These are phyloP conservation scores for Plectosphaerella sp. DNA, from an alignment of 2,329 filamentous ascomycete species.

Conservation along the genomic window DNA sequence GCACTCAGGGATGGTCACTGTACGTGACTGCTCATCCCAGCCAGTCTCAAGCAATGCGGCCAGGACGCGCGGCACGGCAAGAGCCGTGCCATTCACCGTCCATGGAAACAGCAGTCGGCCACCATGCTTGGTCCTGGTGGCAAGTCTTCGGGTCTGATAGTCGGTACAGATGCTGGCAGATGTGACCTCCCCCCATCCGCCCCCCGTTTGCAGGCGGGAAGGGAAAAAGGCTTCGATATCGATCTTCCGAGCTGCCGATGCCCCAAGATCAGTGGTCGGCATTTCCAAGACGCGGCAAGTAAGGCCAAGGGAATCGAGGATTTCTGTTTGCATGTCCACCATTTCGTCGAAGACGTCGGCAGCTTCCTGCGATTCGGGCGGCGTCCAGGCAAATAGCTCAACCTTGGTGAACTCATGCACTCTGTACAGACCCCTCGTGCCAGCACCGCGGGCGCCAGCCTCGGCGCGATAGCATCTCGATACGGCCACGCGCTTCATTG, in stretches of 20 bases:
- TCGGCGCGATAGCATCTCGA: conserved; percentile 96
- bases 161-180: conserved; percentile 89
- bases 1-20: conserved; percentile 73
- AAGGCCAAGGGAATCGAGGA: conserved; percentile 71
- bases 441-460: conserved; percentile 81
- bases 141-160: conserved; percentile 82
- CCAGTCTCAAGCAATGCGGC: conserved; percentile 88
- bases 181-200: conserved; percentile 91
- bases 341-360: conserved; percentile 75
- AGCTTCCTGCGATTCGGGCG: conserved; percentile 46
- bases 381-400: conserved; percentile 92
- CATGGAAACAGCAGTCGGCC: conserved; percentile 69
- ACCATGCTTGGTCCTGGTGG: conserved; percentile 62
- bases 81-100: conserved; percentile 89
- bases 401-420: conserved; percentile 99
- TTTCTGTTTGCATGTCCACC: conserved; percentile 79
- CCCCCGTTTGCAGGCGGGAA: conserved; percentile 58
- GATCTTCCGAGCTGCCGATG: conserved; percentile 78
- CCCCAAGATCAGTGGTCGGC: conserved; percentile 84
- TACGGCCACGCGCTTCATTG: conserved; percentile 74
- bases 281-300: conserved; percentile 90
- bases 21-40: conserved; percentile 67
- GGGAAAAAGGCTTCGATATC: conserved; percentile 97
- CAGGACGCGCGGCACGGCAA: conserved; percentile 85
- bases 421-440: conserved; percentile 91